Base-by-base conservation (phyloP, 495 filamentous ascomycete genomes). In the Entonaema liquescens region DNA sequence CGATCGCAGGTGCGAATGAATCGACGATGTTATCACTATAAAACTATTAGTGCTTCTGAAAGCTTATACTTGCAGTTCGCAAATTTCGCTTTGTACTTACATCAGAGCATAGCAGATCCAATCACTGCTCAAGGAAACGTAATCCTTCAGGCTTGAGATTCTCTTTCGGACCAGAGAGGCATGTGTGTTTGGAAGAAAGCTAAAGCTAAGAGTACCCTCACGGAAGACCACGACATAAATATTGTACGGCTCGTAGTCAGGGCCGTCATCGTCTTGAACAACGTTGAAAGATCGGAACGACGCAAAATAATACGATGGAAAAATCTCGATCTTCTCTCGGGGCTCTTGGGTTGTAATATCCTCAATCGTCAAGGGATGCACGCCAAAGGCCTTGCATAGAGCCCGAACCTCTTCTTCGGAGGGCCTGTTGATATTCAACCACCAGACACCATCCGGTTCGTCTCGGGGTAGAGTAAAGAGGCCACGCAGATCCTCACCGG, bases 91-190 rank as follows among this genome's bases (percentile, higher is more conserved):
- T 8, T 15, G 26, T 52, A 82, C 90, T 87, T 83, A 93, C 91
- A 99, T 99, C 81, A 99, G 88, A 33, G 95, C 95, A 75, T 99
- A 99, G 81, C 96, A 99, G 67, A 99, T 95, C 95, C 95, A 99
- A 78, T 99, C 95, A 69, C 93, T 93, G 64, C 92, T 95, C 36
- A 99, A 84, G 15, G 92, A 89, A 64, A 98, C 91, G 75, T 97
- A 97, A 73, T 98, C 95, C 73, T 96, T 93, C 65, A 99, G 84
- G 77, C 92, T 92, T 2, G 93, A 91, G 74, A 99, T 97, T 77
- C 95, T 87, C 84, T 92, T 92, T 58, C 96, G 89, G 49, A 98
- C 95, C 73, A 94, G 93, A 19, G 89, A 84, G 8, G 93, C 92
- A 75, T 99, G 95, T 0, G 88, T 87, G 70, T 93, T 96, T 35